Evolutionary conservation across 352 stramenopile species (phyloP).

Genomic region (Globisporangium canariense): DNA sequence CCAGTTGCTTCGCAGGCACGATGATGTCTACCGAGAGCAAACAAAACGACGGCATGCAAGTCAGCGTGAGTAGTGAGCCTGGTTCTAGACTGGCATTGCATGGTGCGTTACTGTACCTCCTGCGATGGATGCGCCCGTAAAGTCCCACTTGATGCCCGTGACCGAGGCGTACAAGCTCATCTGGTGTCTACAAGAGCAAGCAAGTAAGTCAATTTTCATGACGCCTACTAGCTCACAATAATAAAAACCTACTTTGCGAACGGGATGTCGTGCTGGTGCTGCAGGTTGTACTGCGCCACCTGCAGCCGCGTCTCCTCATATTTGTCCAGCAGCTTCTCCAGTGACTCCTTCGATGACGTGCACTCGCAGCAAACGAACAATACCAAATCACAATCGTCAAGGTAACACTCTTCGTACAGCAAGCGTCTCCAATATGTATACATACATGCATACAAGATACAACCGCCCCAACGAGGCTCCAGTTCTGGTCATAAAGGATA

Average conservation of each 20-base stretch:
- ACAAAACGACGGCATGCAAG: not conserved
- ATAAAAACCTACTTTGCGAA: slow-evolving; percentile 51
- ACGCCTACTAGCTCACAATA: not conserved
- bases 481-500: slow-evolving; percentile 30
- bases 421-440: not conserved
- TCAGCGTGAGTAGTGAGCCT: not conserved
- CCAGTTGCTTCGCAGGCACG: slow-evolving; percentile 47
- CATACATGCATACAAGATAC: not conserved
- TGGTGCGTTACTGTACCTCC: slow-evolving; percentile 34
- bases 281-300: slow-evolving; percentile 50
- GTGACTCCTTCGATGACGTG: slow-evolving; percentile 56
- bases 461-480: too few species aligned
- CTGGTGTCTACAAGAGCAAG: slow-evolving; percentile 42
- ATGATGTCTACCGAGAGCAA: slow-evolving; percentile 45
- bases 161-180: slow-evolving; percentile 76
- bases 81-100: not conserved
- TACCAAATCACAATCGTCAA: slow-evolving; percentile 2
- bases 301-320: slow-evolving; percentile 64
- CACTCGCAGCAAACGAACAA: not conserved
- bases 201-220: not conserved
- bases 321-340: slow-evolving; percentile 58
- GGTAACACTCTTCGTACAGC: not conserved
- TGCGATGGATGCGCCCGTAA: slow-evolving; percentile 42
- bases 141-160: slow-evolving; percentile 81
- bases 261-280: slow-evolving; percentile 68